Evolutionary conservation across 2,329 filamentous ascomycete genomes (phyloP).

Genomic region (Aureobasidium sp.): DNA sequence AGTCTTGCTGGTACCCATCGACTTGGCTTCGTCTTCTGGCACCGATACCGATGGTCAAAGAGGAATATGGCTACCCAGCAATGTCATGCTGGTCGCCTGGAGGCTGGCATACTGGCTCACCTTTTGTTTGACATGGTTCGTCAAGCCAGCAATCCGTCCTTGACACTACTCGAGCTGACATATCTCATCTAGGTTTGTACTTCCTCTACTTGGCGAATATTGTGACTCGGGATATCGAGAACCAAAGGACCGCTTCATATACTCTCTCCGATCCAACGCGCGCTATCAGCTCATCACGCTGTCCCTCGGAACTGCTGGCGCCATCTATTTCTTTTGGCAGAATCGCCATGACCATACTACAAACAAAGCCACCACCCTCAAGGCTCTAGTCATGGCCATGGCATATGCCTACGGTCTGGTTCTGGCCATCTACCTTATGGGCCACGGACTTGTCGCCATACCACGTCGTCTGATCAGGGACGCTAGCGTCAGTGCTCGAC

Average conservation of each 20-base stretch:
- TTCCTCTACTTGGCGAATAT: constrained; percentile 90
- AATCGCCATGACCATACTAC: constrained; percentile 53
- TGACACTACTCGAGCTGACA: not conserved
- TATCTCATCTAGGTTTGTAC: constrained; percentile 61
- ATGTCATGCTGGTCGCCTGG: constrained; percentile 80
- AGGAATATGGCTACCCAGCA: constrained; percentile 80
- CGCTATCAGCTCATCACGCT: constrained; percentile 81
- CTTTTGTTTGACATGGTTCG: constrained; percentile 85
- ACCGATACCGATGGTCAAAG: constrained; percentile 60
- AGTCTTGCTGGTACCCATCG: constrained; percentile 87
- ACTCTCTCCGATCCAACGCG: constrained; percentile 80
- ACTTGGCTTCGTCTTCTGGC: constrained; percentile 78
- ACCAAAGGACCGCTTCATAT: constrained; percentile 69
- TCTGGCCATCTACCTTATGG: constrained; percentile 94
- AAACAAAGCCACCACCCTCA: constrained; percentile 59
- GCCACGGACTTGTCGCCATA: constrained; percentile 88
- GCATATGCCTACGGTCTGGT: constrained; percentile 91
- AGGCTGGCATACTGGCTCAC: constrained; percentile 96
- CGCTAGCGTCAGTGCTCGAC: constrained; percentile 64
- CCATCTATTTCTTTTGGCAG: constrained; percentile 76
- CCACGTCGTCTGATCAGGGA: constrained; percentile 74
- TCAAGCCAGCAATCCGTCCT: not conserved
- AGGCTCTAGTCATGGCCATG: constrained; percentile 82
- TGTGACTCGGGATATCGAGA: constrained; percentile 90
- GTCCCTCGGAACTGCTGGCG: constrained; percentile 59